Evolutionary conservation across 148 eudicot genomes (phyloP).

Genomic region (Amaranthus cruentus): DNA sequence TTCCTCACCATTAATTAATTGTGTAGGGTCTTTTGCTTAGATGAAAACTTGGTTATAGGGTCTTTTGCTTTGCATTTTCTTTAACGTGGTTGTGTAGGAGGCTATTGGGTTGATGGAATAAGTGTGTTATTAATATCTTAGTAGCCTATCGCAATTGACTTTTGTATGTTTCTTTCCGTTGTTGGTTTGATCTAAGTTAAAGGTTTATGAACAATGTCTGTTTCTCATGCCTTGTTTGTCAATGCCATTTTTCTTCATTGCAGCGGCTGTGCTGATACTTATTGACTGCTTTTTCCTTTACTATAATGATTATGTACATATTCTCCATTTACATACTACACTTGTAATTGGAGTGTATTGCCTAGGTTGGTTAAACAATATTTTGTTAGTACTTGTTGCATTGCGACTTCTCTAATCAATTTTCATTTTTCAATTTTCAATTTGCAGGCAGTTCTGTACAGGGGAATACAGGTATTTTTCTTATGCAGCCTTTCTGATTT

Average conservation of each 20-base stretch:
- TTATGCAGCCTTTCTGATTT: background rate
- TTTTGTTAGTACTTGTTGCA: background rate
- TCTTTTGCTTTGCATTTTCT: too few species aligned
- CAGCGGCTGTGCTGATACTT: background rate
- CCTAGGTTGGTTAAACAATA: background rate
- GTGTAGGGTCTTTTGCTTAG: too few species aligned
- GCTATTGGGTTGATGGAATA: background rate
- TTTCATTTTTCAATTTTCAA: constrained; percentile 16
- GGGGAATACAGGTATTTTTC: constrained; percentile 74
- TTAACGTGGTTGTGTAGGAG: too few species aligned
- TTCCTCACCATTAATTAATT: too few species aligned
- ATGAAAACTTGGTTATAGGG: too few species aligned
- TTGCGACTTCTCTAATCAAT: constrained; percentile 2
- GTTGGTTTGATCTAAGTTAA: background rate
- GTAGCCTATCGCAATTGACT: background rate
- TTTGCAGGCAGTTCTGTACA: constrained; percentile 87
- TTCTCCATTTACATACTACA: background rate
- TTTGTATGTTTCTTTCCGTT: background rate
- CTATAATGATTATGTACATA: background rate
- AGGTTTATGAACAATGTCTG: background rate
- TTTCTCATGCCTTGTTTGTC: background rate
- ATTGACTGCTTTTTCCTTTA: background rate
- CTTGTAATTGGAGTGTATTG: background rate
- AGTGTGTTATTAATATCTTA: background rate
- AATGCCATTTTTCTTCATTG: background rate